Conservation (phyloP, 2,329 filamentous ascomycete genomes). For the Periconia digitata region DNA sequence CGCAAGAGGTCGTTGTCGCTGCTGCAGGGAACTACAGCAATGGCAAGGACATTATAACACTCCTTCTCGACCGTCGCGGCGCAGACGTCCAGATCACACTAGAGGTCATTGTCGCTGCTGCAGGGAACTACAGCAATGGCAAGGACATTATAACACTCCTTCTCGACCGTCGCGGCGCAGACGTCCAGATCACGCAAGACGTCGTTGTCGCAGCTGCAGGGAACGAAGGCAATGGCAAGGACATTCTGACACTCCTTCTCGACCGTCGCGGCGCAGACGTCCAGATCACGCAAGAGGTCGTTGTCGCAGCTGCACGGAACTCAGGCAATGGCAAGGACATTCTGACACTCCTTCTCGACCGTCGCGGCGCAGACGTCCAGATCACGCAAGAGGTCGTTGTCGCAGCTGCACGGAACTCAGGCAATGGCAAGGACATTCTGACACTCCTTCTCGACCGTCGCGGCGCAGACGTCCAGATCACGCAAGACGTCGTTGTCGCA, state of each 20-base stretch:
- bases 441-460: no score
- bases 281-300: conserved; percentile 8
- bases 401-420: conserved; percentile 1
- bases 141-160: conserved; percentile 8
- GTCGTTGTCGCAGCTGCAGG: conserved; percentile 6
- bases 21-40: conserved; percentile 6
- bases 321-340: conserved; percentile 9
- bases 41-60: conserved; percentile 9
- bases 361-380: conserved; percentile 1
- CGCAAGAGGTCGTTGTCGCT: conserved; percentile 6
- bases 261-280: conserved; percentile 6
- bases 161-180: conserved; percentile 6
- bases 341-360: conserved; percentile 8
- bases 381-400: conserved; percentile 6
- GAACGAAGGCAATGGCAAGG: conserved; percentile 2
- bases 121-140: not conserved
- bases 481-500: no score
- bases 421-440: conserved; percentile 1
- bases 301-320: conserved; percentile 5
- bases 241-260: conserved; percentile 11
- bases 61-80: conserved; percentile 7
- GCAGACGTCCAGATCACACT: conserved; percentile 5
- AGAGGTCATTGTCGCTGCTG: conserved; percentile 2
- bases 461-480: no score
- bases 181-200: conserved; percentile 8